Base-by-base conservation (phyloP, 2,329 filamentous ascomycete species). In the Fusarium sp. region DNA sequence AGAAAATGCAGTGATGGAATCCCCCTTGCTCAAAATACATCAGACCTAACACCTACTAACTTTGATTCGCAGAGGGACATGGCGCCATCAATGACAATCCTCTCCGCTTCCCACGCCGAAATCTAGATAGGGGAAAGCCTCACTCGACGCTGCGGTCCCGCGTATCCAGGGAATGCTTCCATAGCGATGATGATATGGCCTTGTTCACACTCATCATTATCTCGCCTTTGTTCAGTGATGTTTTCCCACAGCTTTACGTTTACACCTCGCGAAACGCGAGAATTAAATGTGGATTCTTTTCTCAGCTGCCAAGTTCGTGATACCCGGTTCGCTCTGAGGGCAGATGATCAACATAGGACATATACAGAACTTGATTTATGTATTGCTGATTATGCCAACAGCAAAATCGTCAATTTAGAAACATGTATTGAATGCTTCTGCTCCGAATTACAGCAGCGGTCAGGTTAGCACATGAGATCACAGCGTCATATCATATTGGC, bases 21-120 rank as follows among this genome's bases (percentile, higher is more conserved):
- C 31, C 45, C 38, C 33, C 55, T 63, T 62, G 54, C n/a, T 62
- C n/a, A 22, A 58, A 64, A 42, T 41, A 61, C 47, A 68, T 48
- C 62, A 53, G 33, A 33, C 28, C 24, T 16, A 51, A 56, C 26
- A 45, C 31, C 64, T 58, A 51, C 65, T 33, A 53, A 47, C 36
- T 45, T 31, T 70, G 66, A 65, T 69, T 41, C 50, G 65, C 51
- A 66, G 45, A 26, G 14, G 58, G 50, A 48, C 39, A 65, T 72
- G 53, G 70, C 55, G 54, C 53, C 53, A 58, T 50, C 53, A 55
- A 48, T 47, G 58, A 35, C 45, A 42, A 48, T 45, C 38, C 65
- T 60, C 39, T 56, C 35, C 38, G 33, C 24, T 36, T 50, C 48
- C 51, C 36, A 31, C 47, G 28, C 51, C 31, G 26, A 30, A 35